Evolutionary conservation across 2,329 filamentous ascomycete species (phyloP).

Genomic region (Fusarium gaditjirri): DNA sequence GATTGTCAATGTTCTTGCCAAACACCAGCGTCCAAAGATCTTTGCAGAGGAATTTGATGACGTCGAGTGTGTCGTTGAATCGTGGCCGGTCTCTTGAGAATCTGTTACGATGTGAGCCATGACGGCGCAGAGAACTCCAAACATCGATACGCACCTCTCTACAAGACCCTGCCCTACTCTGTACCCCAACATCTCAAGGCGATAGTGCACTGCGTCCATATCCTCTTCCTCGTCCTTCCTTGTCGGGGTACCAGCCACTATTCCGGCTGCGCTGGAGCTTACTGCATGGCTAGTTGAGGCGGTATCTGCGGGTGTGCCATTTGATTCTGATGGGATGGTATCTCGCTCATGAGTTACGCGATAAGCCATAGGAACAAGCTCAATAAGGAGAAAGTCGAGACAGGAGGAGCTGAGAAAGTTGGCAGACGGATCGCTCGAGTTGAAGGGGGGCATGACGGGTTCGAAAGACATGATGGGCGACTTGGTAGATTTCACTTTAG

Average conservation of each 20-base stretch:
- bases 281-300: constrained; percentile 38
- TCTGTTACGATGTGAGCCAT: constrained; percentile 61
- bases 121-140: neutral
- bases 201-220: constrained; percentile 84
- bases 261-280: constrained; percentile 42
- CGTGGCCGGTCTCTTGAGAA: constrained; percentile 86
- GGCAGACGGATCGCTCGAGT: constrained; percentile 77
- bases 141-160: constrained; percentile 71
- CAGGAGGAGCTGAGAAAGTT: constrained; percentile 84
- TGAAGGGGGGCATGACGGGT: constrained; percentile 73
- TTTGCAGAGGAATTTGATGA: constrained; percentile 99
- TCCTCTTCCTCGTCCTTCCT: constrained; percentile 78
- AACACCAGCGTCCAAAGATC: constrained; percentile 96
- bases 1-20: constrained; percentile 96
- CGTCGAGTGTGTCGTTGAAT: constrained; percentile 91
- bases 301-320: constrained; percentile 31
- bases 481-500: neutral
- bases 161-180: constrained; percentile 91
- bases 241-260: constrained; percentile 37
- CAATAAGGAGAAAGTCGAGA: constrained; percentile 94
- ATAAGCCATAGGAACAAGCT: constrained; percentile 94
- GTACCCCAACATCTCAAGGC: constrained; percentile 87
- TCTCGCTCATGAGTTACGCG: constrained; percentile 81
- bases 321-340: constrained; percentile 53
- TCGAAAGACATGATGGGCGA: constrained; percentile 75